Percentiles rank a stretch among this genome's conserved stretches.
phyloP scores from a whole-genome alignment of 108 stramenopile genomes.

The Skeletonema marinoi region DNA sequence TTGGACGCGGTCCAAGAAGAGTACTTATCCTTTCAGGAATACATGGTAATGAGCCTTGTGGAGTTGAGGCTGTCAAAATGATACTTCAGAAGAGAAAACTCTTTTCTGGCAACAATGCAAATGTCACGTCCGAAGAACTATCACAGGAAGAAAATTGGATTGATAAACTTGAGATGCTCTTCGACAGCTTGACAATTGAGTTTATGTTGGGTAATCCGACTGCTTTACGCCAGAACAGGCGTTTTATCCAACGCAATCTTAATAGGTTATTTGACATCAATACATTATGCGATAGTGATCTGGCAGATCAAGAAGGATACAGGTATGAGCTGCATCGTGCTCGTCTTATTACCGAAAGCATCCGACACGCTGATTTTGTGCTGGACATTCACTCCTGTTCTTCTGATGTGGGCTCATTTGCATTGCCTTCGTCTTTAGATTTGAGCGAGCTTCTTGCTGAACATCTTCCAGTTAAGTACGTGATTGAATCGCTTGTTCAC shows the following conservation, averaged over 20 bases:
- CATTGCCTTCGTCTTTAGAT: conserved; percentile 38
- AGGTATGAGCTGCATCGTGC: conserved; percentile 40
- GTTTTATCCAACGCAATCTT: conserved; percentile 28
- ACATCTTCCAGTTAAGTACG: conserved; percentile 38
- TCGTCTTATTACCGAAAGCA: conserved; percentile 26
- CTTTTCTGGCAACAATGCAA: conserved; percentile 19
- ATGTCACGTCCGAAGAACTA: conserved; percentile 17
- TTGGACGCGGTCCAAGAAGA: conserved; percentile 30
- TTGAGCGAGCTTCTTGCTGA: conserved; percentile 32
- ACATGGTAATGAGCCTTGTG: conserved; percentile 44
- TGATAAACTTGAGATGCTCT: conserved; percentile 14
- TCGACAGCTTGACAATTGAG: conserved; percentile 34
- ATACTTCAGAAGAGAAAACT: conserved; percentile 24
- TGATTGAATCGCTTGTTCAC: conserved; percentile 37
- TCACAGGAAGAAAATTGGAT: conserved; percentile 30
- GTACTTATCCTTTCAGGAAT: conserved; percentile 40
- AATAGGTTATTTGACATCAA: conserved; percentile 39
- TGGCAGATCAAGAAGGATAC: conserved; percentile 29
- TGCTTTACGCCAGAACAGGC: conserved; percentile 24
- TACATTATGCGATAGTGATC: conserved; percentile 24
- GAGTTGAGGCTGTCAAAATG: conserved; percentile 25
- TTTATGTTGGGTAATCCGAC: conserved; percentile 37
- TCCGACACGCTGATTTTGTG: conserved; percentile 37
- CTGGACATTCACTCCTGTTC: conserved; percentile 43
- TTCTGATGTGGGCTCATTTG: conserved; percentile 43